These are phyloP conservation scores for Naganishia cerealis DNA, from an alignment of 1,284 basidiomycete genomes.

Conservation along the genomic window DNA sequence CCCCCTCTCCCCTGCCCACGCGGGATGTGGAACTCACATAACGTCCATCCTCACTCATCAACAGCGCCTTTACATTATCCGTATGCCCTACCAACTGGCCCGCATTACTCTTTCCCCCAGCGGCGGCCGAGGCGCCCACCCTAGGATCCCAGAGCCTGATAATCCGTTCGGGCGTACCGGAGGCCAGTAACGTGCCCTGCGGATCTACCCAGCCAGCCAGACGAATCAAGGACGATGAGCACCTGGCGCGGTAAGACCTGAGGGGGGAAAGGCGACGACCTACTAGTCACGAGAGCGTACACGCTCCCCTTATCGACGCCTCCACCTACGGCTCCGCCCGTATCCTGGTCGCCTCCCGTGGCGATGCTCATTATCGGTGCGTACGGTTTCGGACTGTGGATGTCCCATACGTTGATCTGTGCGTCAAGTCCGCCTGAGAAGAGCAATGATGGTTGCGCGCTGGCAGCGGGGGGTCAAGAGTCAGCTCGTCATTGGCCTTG, in stretches of 20 bases:
- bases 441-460: conserved; percentile 75
- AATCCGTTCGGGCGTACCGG: conserved; percentile 86
- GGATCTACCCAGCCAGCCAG: conserved; percentile 61
- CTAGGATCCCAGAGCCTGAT: conserved; percentile 92
- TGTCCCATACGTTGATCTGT: conserved; percentile 91
- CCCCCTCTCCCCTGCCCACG: background rate
- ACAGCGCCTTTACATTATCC: conserved; percentile 87
- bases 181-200: conserved; percentile 72
- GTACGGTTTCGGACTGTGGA: conserved; percentile 57
- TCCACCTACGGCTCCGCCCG: conserved; percentile 53
- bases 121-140: conserved; percentile 43
- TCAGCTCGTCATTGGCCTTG: background rate
- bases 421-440: conserved; percentile 94
- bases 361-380: conserved; percentile 48
- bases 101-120: conserved; percentile 64
- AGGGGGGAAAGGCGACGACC: conserved; percentile 28
- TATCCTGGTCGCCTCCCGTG: conserved; percentile 32
- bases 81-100: conserved; percentile 84
- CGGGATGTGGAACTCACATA: conserved; percentile 64
- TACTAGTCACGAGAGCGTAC: conserved; percentile 69
- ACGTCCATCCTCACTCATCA: conserved; percentile 83
- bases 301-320: conserved; percentile 71
- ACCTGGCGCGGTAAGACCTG: background rate
- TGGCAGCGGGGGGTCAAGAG: conserved; percentile 40
- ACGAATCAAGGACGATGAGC: background rate